These are phyloP conservation scores for Sporothrix globosa DNA, from an alignment of 2,329 filamentous ascomycete species.

Conservation along the genomic window DNA sequence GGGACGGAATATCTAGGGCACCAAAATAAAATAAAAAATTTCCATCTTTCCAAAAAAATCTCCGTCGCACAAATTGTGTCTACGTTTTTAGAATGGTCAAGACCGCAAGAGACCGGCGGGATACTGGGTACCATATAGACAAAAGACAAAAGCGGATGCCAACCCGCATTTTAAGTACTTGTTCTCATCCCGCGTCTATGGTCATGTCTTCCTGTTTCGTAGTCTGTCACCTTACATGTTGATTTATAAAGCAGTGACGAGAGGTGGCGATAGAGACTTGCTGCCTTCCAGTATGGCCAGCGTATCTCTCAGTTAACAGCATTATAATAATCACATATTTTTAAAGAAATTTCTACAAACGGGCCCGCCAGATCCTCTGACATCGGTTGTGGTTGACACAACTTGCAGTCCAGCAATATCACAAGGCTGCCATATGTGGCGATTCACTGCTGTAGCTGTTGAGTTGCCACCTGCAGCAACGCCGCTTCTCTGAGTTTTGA, in stretches of 20 bases:
- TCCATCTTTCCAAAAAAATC: not conserved
- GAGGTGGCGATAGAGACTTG: no score
- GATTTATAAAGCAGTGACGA: not conserved
- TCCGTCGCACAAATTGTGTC: not conserved
- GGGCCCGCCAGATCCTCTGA: not conserved
- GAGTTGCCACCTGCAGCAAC: not conserved
- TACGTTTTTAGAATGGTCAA: not conserved
- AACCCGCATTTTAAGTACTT: slow-evolving; percentile 1
- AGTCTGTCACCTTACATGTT: not conserved
- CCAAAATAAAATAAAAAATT: slow-evolving; percentile 26
- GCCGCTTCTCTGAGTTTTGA: no score
- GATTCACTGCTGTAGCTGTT: not conserved
- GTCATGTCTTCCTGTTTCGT: not conserved
- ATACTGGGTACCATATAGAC: slow-evolving; percentile 34
- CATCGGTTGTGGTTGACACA: not conserved
- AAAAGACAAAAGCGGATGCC: slow-evolving; percentile 13
- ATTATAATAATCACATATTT: no score
- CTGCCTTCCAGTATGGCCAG: no score
- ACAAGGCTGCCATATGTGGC: slow-evolving; percentile 9
- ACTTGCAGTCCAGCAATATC: not conserved
- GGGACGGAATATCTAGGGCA: slow-evolving; percentile 17
- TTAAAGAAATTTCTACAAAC: no score
- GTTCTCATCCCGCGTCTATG: not conserved
- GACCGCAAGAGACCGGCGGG: slow-evolving; percentile 24
- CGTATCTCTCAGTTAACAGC: not conserved